Evolutionary conservation across 2,329 filamentous ascomycete species (phyloP).

Genomic region (Aspergillus fumigatus): DNA sequence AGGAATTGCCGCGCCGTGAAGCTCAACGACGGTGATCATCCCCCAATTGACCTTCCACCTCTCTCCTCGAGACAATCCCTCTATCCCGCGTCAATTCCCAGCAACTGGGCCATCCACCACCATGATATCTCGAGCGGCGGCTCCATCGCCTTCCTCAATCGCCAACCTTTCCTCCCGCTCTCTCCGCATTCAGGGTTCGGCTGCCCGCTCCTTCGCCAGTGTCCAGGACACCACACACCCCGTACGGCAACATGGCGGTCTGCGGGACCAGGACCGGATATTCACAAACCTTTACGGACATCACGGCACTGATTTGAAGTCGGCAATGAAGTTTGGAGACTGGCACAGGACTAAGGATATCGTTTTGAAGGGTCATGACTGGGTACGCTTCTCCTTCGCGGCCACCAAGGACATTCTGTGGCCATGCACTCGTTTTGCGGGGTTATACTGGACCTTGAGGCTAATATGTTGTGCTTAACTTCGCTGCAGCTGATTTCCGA

Average conservation of each 20-base stretch:
- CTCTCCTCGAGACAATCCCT: constrained; percentile 21
- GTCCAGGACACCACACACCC: constrained; percentile 63
- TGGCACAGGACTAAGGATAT: constrained; percentile 99
- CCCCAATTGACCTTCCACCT: constrained; percentile 11
- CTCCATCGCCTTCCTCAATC: constrained; percentile 40
- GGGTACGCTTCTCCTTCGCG: constrained; percentile 49
- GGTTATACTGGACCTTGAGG: constrained; percentile 5
- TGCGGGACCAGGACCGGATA: constrained; percentile 96
- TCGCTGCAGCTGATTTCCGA: constrained; percentile 76
- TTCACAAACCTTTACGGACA: constrained; percentile 98
- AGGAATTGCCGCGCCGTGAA: constrained; percentile 30
- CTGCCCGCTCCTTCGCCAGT: constrained; percentile 68
- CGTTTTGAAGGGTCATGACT: constrained; percentile 92
- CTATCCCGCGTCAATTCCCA: constrained; percentile 20
- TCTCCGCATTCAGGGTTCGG: constrained; percentile 36
- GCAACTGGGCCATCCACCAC: constrained; percentile 35
- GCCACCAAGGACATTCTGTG: background rate
- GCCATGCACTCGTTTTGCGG: background rate
- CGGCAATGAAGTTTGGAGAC: constrained; percentile 95
- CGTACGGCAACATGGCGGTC: constrained; percentile 70
- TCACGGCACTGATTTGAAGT: constrained; percentile 85
- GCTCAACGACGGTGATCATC: constrained; percentile 23
- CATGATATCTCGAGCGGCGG: constrained; percentile 45
- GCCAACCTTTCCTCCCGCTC: constrained; percentile 38
- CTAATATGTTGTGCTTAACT: constrained; percentile 18